Percentiles rank a stretch among this genome's conserved stretches.
Conservation (phyloP, 2,329 filamentous ascomycete species). For the Beauveria sp. region DNA sequence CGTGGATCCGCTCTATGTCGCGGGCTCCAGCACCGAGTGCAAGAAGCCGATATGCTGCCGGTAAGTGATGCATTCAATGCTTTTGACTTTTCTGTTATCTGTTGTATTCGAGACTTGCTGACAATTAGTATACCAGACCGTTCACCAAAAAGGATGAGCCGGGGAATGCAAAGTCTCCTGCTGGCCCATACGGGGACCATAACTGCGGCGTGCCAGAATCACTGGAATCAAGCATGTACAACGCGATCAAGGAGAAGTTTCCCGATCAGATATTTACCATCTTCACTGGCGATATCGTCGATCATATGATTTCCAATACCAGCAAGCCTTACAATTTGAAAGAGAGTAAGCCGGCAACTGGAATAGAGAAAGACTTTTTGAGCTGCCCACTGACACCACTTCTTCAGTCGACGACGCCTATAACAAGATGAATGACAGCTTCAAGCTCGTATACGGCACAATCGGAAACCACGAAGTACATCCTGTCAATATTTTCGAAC, state of each 20-base stretch:
- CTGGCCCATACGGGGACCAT: constrained; percentile 44
- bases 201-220: constrained; percentile 44
- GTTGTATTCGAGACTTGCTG: background rate
- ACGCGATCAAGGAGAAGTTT: constrained; percentile 37
- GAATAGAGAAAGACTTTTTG: constrained; percentile 12
- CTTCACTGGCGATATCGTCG: constrained; percentile 53
- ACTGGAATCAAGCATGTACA: constrained; percentile 49
- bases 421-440: constrained; percentile 32
- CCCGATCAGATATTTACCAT: constrained; percentile 44
- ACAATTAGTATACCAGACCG: constrained; percentile 21
- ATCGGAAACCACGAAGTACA: constrained; percentile 51
- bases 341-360: constrained; percentile 19
- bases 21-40: constrained; percentile 47
- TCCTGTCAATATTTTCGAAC: constrained; percentile 44
- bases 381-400: background rate
- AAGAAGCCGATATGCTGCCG: constrained; percentile 54
- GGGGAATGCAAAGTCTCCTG: constrained; percentile 39
- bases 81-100: background rate
- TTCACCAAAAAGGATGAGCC: constrained; percentile 40
- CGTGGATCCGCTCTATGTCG: constrained; percentile 46
- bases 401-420: constrained; percentile 38
- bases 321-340: constrained; percentile 26
- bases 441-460: constrained; percentile 42
- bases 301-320: constrained; percentile 43
- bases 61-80: constrained; percentile 17